Conservation (phyloP, 2,329 filamentous ascomycete species). For the Sclerotinia sclerotiorum region DNA sequence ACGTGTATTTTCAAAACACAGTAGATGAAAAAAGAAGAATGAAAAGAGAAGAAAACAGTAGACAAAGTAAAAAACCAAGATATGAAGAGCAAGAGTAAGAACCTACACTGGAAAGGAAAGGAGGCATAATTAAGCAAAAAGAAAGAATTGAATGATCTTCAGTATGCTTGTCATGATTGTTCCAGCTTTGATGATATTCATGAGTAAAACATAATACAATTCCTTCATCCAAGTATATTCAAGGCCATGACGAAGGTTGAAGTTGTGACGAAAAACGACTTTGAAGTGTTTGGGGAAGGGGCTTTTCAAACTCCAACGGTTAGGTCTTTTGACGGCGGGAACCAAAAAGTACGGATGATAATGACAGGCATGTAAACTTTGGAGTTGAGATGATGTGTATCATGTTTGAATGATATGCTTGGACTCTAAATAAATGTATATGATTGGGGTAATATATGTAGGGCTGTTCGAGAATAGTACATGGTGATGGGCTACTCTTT, state of each 20-base stretch:
- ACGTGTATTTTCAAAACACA: conserved; percentile 5
- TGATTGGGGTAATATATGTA: neutral
- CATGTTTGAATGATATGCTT: conserved; percentile 1
- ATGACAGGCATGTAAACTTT: conserved; percentile 13
- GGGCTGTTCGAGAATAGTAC: neutral
- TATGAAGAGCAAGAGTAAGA: conserved; percentile 17
- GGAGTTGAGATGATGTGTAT: conserved; percentile 16
- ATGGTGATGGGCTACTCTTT: neutral
- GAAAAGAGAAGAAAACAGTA: conserved; percentile 18
- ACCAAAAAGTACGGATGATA: conserved; percentile 9
- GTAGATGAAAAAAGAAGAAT: conserved; percentile 17
- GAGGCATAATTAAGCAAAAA: conserved; percentile 35
- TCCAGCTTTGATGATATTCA: conserved; percentile 8
- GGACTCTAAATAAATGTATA: neutral
- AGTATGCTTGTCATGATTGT: conserved; percentile 15
- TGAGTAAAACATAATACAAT: conserved; percentile 18
- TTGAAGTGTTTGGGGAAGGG: conserved; percentile 16
- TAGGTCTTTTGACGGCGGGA: neutral
- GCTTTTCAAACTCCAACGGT: conserved; percentile 1
- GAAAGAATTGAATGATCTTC: conserved; percentile 30
- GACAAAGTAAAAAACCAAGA: conserved; percentile 16
- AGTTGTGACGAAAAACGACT: conserved; percentile 6
- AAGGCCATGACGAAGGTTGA: conserved; percentile 18
- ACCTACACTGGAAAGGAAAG: conserved; percentile 20
- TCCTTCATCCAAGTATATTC: conserved; percentile 16